Conservation (phyloP, 2,329 filamentous ascomycete genomes). For the Xylariomycetidae sp. region DNA sequence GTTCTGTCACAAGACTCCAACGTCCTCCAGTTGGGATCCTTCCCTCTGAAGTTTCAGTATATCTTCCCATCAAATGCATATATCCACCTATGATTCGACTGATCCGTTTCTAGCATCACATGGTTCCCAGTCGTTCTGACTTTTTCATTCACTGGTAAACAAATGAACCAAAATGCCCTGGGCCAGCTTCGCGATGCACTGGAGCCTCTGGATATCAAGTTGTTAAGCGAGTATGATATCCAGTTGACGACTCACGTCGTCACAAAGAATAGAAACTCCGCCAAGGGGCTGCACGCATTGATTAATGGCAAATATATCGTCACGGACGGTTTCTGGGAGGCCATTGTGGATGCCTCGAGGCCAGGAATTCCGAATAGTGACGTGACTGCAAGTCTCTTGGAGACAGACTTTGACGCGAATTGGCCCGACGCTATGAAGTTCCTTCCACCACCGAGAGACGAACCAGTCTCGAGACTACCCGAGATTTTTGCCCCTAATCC, state of each 20-base stretch:
- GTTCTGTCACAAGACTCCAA: conserved; percentile 55
- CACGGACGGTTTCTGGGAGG: conserved; percentile 66
- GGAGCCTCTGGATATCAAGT: conserved; percentile 86
- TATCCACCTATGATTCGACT: conserved; percentile 4
- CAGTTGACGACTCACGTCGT: conserved; percentile 80
- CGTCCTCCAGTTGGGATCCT: conserved; percentile 68
- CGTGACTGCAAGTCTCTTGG: conserved; percentile 54
- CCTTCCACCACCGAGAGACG: conserved; percentile 70
- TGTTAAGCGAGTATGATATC: conserved; percentile 65
- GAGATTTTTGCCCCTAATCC: conserved; percentile 69
- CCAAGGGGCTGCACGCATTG: conserved; percentile 80
- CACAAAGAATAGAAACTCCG: conserved; percentile 82
- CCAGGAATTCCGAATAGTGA: conserved; percentile 42
- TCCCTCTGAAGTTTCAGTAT: conserved; percentile 58
- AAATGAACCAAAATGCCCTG: conserved; percentile 63
- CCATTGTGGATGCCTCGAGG: conserved; percentile 58
- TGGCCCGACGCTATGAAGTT: conserved; percentile 75
- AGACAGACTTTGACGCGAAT: conserved; percentile 70
- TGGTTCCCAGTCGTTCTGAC: conserved; percentile 81
- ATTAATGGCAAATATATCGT: conserved; percentile 79
- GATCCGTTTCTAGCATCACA: too few relatives aligned
- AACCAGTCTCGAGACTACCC: conserved; percentile 64
- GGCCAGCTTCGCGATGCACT: conserved; percentile 59
- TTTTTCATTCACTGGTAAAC: conserved; percentile 70
- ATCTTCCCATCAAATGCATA: conserved; percentile 4